Evolutionary conservation across 2,329 filamentous ascomycete species (phyloP).

Genomic region (Hawksworthiomyces lignivorus): DNA sequence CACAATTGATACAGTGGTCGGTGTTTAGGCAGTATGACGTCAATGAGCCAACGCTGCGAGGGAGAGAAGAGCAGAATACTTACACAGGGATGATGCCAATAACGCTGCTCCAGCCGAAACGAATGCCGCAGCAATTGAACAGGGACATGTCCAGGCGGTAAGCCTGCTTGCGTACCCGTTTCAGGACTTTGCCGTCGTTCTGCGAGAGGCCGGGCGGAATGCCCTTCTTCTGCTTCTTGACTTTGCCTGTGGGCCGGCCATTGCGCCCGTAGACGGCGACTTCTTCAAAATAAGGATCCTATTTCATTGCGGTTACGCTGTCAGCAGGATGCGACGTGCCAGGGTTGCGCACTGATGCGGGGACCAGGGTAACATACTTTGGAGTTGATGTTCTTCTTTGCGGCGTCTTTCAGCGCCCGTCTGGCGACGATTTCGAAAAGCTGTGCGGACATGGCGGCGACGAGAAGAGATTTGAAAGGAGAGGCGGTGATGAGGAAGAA

Average conservation of each 20-base stretch:
- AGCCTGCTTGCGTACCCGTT: constrained; percentile 75
- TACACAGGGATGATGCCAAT: constrained; percentile 78
- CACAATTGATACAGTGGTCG: background rate
- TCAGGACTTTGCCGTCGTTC: constrained; percentile 75
- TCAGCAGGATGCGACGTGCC: no score
- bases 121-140: constrained; percentile 72
- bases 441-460: constrained; percentile 13
- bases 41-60: background rate
- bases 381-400: constrained; percentile 19
- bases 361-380: no score
- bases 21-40: constrained; percentile 8
- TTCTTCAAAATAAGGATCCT: constrained; percentile 89
- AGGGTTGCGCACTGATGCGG: no score
- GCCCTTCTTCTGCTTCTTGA: constrained; percentile 78
- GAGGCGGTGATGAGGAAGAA: background rate
- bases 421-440: constrained; percentile 16
- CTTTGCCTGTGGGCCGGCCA: constrained; percentile 59
- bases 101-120: constrained; percentile 83
- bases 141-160: constrained; percentile 80
- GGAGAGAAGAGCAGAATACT: constrained; percentile 29
- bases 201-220: constrained; percentile 74
- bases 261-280: constrained; percentile 65
- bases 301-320: constrained; percentile 12
- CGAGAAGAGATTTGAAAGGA: background rate
- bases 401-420: constrained; percentile 13